phyloP scores from a whole-genome alignment of 768 basidiomycete species.

The Trametes cubensis region DNA sequence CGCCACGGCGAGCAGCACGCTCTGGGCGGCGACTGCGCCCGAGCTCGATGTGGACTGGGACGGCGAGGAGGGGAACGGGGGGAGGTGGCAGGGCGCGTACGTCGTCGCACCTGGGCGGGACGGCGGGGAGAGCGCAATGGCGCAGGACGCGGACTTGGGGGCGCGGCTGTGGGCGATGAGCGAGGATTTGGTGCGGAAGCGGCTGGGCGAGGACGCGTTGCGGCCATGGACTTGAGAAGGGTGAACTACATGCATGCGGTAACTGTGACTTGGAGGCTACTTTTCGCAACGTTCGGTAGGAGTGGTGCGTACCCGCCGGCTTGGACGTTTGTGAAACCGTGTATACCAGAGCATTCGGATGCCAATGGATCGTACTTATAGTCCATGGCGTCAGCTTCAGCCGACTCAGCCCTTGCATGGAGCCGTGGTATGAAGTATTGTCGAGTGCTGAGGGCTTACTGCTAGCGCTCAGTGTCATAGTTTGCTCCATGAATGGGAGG shows the following conservation, averaged over 20 bases:
- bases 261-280: neutral
- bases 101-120: slow-evolving; percentile 30
- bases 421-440: too few species aligned
- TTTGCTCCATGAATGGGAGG: too few species aligned
- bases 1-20: slow-evolving; percentile 32
- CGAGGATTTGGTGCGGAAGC: slow-evolving; percentile 33
- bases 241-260: too few species aligned
- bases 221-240: slow-evolving; percentile 27
- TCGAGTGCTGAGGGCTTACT: too few species aligned
- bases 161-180: slow-evolving; percentile 37
- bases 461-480: too few species aligned
- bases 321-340: too few species aligned
- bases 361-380: too few species aligned
- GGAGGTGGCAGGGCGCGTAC: slow-evolving; percentile 32
- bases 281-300: neutral
- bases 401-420: too few species aligned
- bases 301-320: neutral
- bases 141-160: slow-evolving; percentile 32
- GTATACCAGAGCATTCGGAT: too few species aligned
- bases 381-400: too few species aligned
- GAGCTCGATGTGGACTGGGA: slow-evolving; percentile 28
- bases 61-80: too few species aligned
- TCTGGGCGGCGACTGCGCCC: slow-evolving; percentile 37
- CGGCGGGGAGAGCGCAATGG: slow-evolving; percentile 29
- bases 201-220: slow-evolving; percentile 30